phyloP scores from a whole-genome alignment of 495 filamentous ascomycete genomes.

The Penicillium pancosmium region DNA sequence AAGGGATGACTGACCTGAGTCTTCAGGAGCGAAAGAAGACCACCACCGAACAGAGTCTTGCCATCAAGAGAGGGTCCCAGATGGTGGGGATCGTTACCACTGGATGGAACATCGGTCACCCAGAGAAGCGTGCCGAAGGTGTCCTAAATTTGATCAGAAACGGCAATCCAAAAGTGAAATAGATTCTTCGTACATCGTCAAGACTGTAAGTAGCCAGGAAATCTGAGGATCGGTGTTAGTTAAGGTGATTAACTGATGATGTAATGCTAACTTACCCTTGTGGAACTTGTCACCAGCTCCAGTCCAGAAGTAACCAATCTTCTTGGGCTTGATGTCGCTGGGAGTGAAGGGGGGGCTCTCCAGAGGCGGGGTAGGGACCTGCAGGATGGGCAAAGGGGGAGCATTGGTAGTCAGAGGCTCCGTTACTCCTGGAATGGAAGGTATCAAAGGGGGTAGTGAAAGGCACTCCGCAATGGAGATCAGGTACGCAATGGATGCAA shows the following conservation, averaged over 20 bases:
- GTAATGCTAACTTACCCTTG: slow-evolving; percentile 30
- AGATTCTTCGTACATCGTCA: slow-evolving; percentile 48
- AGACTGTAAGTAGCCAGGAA: slow-evolving; percentile 63
- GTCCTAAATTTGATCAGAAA: slow-evolving; percentile 34
- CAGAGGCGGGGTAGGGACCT: slow-evolving; percentile 59
- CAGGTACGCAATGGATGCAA: slow-evolving; percentile 23
- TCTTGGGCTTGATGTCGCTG: slow-evolving; percentile 63
- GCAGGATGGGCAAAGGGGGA: slow-evolving; percentile 60
- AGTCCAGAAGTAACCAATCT: slow-evolving; percentile 68
- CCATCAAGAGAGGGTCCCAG: slow-evolving; percentile 59
- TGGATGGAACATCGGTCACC: slow-evolving; percentile 61
- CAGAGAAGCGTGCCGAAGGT: slow-evolving; percentile 62
- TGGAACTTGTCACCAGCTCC: slow-evolving; percentile 62
- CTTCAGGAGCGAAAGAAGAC: slow-evolving; percentile 63
- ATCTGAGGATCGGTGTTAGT: slow-evolving; percentile 33
- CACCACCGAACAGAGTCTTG: slow-evolving; percentile 61
- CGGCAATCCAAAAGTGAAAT: background rate
- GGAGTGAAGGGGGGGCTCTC: slow-evolving; percentile 55
- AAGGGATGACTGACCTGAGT: slow-evolving; percentile 39
- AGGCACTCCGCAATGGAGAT: slow-evolving; percentile 29
- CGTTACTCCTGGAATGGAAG: slow-evolving; percentile 59
- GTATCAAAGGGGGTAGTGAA: slow-evolving; percentile 58
- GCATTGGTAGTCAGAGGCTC: slow-evolving; percentile 51
- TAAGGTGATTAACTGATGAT: too few relatives aligned
- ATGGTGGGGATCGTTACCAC: slow-evolving; percentile 65